These are phyloP conservation scores for Lachnellula arida DNA, from an alignment of 2,329 filamentous ascomycete genomes.

Conservation along the genomic window DNA sequence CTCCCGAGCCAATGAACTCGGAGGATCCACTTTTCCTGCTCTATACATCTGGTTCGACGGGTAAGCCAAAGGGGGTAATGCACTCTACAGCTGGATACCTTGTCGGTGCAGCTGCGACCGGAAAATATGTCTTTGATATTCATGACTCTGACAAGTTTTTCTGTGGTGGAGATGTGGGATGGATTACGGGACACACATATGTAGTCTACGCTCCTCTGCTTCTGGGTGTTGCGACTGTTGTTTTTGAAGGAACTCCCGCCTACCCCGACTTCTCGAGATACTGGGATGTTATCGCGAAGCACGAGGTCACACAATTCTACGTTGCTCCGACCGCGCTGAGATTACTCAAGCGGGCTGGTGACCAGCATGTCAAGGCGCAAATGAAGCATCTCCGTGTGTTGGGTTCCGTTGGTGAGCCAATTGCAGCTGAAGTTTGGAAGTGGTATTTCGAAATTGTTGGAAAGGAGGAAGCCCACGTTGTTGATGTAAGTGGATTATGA, in stretches of 20 bases:
- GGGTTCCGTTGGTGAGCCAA: slow-evolving; percentile 94
- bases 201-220: slow-evolving; percentile 94
- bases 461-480: slow-evolving; percentile 86
- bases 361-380: slow-evolving; percentile 83
- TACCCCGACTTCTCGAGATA: slow-evolving; percentile 98
- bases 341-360: slow-evolving; percentile 89
- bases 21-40: slow-evolving; percentile 97
- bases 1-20: slow-evolving; percentile 82
- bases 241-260: slow-evolving; percentile 95
- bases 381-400: slow-evolving; percentile 88
- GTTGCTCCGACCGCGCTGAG: slow-evolving; percentile 92
- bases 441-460: slow-evolving; percentile 98
- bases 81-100: slow-evolving; percentile 95
- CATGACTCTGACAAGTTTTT: slow-evolving; percentile 92
- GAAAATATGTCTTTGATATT: slow-evolving; percentile 98
- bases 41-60: slow-evolving; percentile 96
- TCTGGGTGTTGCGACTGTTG: slow-evolving; percentile 88
- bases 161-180: slow-evolving; percentile 96
- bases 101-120: slow-evolving; percentile 86
- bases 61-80: slow-evolving; percentile 98
- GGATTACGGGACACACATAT: slow-evolving; percentile 98
- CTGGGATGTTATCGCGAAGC: slow-evolving; percentile 96
- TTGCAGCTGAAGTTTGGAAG: slow-evolving; percentile 98
- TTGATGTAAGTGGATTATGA: slow-evolving; percentile 66
- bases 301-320: slow-evolving; percentile 96